A percentile compares a stretch with the other conserved stretches of the same genome.
These are phyloP conservation scores for Styphnolobium japonicum DNA, from an alignment of 306 rosid genomes.

Conservation along the genomic window DNA sequence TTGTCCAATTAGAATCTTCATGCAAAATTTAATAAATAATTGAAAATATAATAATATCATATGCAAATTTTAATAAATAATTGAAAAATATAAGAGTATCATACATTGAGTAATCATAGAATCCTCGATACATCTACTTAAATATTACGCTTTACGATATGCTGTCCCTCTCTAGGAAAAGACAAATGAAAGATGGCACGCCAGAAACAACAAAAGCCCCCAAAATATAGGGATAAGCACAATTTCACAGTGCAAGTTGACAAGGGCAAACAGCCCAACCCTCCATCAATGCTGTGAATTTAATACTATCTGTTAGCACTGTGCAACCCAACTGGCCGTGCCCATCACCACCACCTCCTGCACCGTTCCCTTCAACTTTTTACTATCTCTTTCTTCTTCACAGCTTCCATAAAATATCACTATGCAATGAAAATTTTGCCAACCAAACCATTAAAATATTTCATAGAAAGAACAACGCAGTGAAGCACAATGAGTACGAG, in stretches of 20 bases:
- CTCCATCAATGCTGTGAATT: not conserved
- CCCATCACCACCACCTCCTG: not conserved
- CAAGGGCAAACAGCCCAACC: not conserved
- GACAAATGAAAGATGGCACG: not conserved
- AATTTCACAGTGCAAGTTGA: not conserved
- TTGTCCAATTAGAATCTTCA: no score
- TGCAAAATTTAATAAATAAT: no score
- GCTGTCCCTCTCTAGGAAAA: not conserved
- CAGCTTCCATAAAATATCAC: not conserved
- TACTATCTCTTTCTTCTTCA: not conserved
- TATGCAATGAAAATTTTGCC: not conserved
- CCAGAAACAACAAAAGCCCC: constrained; percentile 20
- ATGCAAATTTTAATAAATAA: no score
- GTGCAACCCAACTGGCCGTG: constrained; percentile 15
- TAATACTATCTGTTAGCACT: not conserved
- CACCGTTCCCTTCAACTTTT: not conserved
- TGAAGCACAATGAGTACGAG: no score
- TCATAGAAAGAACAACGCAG: no score
- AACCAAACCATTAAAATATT: not conserved
- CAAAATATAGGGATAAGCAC: constrained; percentile 18
- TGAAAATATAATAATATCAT: no score
- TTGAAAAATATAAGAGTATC: no score
- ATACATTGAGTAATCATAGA: no score
- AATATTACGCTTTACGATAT: no score
- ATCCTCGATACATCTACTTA: no score